These are phyloP conservation scores for Trichophyton simii DNA, from an alignment of 2,329 filamentous ascomycete species.

Conservation along the genomic window DNA sequence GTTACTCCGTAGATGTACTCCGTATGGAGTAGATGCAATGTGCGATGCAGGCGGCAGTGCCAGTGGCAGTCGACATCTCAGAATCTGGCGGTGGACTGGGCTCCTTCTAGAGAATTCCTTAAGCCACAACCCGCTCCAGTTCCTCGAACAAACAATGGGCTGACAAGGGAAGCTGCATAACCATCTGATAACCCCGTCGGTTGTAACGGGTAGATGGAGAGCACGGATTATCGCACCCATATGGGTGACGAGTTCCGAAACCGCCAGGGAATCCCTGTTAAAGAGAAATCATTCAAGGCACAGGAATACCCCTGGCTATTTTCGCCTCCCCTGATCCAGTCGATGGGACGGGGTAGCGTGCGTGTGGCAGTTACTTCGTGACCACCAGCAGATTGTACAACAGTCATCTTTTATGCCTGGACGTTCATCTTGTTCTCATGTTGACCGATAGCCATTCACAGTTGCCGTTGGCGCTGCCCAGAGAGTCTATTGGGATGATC, in stretches of 20 bases:
- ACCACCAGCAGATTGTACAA: not conserved
- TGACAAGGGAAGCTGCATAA: not conserved
- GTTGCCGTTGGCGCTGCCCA: not conserved
- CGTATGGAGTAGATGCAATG: not conserved
- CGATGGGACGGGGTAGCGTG: not conserved
- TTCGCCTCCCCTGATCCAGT: not conserved
- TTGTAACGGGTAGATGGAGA: not conserved
- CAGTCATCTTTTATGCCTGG: not conserved
- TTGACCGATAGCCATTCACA: not conserved
- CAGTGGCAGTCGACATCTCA: not conserved
- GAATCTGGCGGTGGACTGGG: not conserved
- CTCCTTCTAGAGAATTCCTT: not conserved
- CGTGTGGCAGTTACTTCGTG: not conserved
- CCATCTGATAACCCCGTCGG: not conserved
- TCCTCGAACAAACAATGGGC: not conserved
- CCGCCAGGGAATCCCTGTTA: not conserved
- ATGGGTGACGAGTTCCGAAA: not conserved
- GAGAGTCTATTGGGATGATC: not conserved
- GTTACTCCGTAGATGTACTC: not conserved
- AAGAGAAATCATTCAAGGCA: not conserved
- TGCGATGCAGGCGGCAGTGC: not conserved
- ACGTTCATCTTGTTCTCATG: not conserved
- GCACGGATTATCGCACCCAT: not conserved
- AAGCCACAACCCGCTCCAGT: not conserved
- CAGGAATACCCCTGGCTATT: not conserved